Conservation (phyloP, 345 rosid species). For the Viola odorata region DNA sequence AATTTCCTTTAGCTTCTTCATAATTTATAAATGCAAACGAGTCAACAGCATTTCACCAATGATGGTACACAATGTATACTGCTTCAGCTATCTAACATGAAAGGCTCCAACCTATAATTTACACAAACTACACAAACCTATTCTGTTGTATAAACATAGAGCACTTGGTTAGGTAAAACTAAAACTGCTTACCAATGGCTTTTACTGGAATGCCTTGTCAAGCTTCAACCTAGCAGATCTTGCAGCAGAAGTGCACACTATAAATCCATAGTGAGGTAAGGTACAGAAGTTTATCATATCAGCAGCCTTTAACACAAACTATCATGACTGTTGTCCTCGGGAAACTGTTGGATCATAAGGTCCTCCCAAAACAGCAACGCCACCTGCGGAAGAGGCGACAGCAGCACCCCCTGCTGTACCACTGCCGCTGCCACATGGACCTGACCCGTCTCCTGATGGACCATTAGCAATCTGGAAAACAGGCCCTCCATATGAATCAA, state of each 20-base stretch:
- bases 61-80: no score
- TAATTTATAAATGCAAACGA: neutral
- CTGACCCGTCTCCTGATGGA: conserved; percentile 17
- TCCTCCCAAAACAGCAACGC: conserved; percentile 20
- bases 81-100: neutral
- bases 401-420: conserved; percentile 10
- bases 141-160: neutral
- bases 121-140: neutral
- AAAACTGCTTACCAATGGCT: neutral
- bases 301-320: neutral
- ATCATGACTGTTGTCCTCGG: conserved; percentile 9
- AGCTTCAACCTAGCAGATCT: no score
- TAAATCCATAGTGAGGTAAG: neutral
- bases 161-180: neutral
- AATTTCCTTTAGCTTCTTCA: neutral
- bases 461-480: conserved; percentile 18
- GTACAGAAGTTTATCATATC: neutral
- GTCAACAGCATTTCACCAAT: no score
- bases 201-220: neutral
- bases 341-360: conserved; percentile 28
- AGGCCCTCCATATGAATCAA: conserved; percentile 28
- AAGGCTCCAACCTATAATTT: conserved; percentile 1
- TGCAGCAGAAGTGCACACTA: no score
- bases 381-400: conserved; percentile 13
- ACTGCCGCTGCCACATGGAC: conserved; percentile 21